These are phyloP conservation scores for Hyphodiscus sp. DNA, from an alignment of 2,329 filamentous ascomycete genomes.

Conservation along the genomic window DNA sequence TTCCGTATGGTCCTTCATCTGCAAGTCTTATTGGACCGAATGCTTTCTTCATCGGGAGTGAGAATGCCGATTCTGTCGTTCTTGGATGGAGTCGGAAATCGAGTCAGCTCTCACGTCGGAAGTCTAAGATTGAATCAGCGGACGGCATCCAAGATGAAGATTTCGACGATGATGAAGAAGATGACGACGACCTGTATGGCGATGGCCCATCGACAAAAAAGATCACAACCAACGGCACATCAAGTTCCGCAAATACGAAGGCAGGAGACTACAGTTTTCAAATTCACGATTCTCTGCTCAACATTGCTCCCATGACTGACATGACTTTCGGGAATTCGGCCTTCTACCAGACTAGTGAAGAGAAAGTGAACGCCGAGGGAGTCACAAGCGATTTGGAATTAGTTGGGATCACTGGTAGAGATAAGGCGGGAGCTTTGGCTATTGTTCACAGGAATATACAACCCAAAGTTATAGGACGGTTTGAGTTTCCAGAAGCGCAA, in stretches of 20 bases:
- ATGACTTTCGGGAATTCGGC: conserved; percentile 60
- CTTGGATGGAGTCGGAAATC: conserved; percentile 72
- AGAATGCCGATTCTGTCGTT: conserved; percentile 73
- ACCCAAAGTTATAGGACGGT: conserved; percentile 62
- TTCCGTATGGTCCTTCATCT: conserved; percentile 61
- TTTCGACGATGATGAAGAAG: conserved; percentile 41
- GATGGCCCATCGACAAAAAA: conserved; percentile 42
- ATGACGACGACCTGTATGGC: conserved; percentile 54
- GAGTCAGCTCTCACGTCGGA: conserved; percentile 53
- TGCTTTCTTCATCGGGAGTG: conserved; percentile 77
- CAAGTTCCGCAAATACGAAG: conserved; percentile 35
- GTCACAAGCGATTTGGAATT: conserved; percentile 53
- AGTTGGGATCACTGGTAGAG: conserved; percentile 55
- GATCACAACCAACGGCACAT: conserved; percentile 31
- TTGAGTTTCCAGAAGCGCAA: conserved; percentile 66
- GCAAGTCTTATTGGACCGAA: conserved; percentile 62
- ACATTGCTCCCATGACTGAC: conserved; percentile 72
- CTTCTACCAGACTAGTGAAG: conserved; percentile 38
- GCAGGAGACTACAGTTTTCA: conserved; percentile 65
- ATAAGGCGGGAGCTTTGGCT: conserved; percentile 62
- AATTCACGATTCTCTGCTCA: conserved; percentile 69
- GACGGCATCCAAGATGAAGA: conserved; percentile 52
- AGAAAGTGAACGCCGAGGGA: conserved; percentile 37
- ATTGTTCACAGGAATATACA: conserved; percentile 73
- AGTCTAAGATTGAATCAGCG: conserved; percentile 47